Percentiles rank a stretch among this genome's conserved stretches.
phyloP scores from a whole-genome alignment of 2,329 filamentous ascomycete genomes.

The Diaporthe vaccinii region DNA sequence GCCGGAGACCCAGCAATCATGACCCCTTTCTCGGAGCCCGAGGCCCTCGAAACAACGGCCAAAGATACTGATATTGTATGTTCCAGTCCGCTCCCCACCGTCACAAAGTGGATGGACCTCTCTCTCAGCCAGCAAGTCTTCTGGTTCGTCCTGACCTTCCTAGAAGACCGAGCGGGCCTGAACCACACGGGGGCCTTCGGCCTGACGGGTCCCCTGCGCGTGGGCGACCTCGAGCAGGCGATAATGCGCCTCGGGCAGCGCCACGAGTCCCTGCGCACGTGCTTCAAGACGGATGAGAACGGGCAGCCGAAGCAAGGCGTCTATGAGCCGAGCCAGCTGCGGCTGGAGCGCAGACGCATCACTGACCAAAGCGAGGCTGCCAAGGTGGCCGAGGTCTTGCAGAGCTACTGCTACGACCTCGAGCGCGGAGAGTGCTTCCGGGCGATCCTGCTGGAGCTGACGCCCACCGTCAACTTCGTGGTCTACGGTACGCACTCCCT shows the following conservation, averaged over 20 bases:
- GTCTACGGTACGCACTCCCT: constrained; percentile 4
- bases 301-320: neutral
- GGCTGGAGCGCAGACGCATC: constrained; percentile 2
- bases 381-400: neutral
- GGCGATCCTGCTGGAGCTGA: neutral
- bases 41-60: neutral
- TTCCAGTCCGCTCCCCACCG: neutral
- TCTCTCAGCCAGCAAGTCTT: constrained; percentile 10
- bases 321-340: constrained; percentile 1
- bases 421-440: constrained; percentile 3
- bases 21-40: neutral
- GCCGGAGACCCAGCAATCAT: neutral
- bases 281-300: neutral
- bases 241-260: neutral
- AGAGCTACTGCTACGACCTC: constrained; percentile 5
- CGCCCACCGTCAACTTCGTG: constrained; percentile 3
- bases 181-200: constrained; percentile 10
- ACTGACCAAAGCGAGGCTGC: neutral
- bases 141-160: constrained; percentile 2
- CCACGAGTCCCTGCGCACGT: neutral
- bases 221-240: neutral
- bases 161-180: neutral
- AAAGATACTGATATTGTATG: neutral
- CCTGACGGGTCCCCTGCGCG: neutral
- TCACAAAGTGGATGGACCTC: neutral